A percentile compares a stretch with the other conserved stretches of the same genome.
Evolutionary conservation across 805 yeast genomes (phyloP).

Genomic region (Saturnispora silvae): DNA sequence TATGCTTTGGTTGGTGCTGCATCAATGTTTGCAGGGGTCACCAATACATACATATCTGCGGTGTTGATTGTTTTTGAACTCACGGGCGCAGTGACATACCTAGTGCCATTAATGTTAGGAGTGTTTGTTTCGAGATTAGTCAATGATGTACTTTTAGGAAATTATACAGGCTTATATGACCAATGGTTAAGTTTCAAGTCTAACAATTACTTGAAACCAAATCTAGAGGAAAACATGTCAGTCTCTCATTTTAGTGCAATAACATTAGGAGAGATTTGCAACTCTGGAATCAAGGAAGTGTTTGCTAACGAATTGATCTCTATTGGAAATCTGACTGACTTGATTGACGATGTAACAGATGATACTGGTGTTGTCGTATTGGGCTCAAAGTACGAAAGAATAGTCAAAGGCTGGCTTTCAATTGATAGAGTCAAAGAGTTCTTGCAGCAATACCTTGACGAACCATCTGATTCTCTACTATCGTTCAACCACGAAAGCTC

Average conservation of each 20-base stretch:
- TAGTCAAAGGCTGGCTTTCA: constrained; percentile 3
- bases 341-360: background rate
- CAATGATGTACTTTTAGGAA: constrained; percentile 44
- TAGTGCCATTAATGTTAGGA: constrained; percentile 76
- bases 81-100: constrained; percentile 78
- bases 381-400: constrained; percentile 1
- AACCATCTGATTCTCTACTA: background rate
- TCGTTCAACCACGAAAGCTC: background rate
- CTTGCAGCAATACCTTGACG: background rate
- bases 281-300: background rate
- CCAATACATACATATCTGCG: constrained; percentile 68
- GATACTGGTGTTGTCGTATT: constrained; percentile 4
- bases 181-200: constrained; percentile 33
- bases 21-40: constrained; percentile 68
- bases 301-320: constrained; percentile 1
- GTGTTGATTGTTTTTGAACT: constrained; percentile 76
- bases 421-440: background rate
- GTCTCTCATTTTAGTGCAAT: constrained; percentile 6
- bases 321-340: background rate
- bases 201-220: constrained; percentile 33
- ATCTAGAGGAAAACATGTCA: constrained; percentile 23
- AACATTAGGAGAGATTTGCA: constrained; percentile 1
- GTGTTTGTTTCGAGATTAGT: constrained; percentile 66
- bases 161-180: constrained; percentile 55
- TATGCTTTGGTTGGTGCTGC: constrained; percentile 88